Evolutionary conservation across 169 alveolate species (phyloP), one percentile per base, ranked within the genome.

Genomic region (Plasmodium yoelii): DNA sequence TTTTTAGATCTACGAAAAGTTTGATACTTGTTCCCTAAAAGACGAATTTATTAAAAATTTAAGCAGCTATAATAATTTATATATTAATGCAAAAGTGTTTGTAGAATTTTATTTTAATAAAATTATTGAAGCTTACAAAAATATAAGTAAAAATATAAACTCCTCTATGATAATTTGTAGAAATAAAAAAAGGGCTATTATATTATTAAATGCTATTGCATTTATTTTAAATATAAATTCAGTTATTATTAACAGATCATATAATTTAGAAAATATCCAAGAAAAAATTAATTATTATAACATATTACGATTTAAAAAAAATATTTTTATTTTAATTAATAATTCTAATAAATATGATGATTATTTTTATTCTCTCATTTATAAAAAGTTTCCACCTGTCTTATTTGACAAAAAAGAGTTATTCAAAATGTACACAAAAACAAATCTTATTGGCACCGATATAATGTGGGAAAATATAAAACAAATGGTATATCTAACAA

Each of bases 381-480:
- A 82, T 67, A 65, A 67, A 18, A 59, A 67, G 18, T 82, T 82
- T 44, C 84, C 90, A 5, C 9, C 68, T 82, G 60, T 61, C 18
- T 49, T 82, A 8, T 82, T 34, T 82, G 82, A 82, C 18, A 82
- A 82, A 55, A 82, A 82, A 42, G 90, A 82, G 46, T 71, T 82
- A 39, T 82, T 82, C 56, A 51, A 82, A n/a, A 53, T 82, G 80
- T 82, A 82, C 10, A 55, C 90, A 51, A 82, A 67, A 82, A 82
- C 90, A 39, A 68, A 68, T 26, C 69, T 82, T n/a, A 67, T 82
- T 51, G 67, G 84, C 3, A 82, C 44, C 57, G 90, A 82, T 0
- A n/a, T 82, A 0, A 82, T 53, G 34, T 82, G 90, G 90, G 90
- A 82, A 60, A 82, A 82, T 24, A 82, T 82, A 10, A 68, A 82